phyloP scores from a whole-genome alignment of 2,329 filamentous ascomycete species.

The Colletotrichum camelliae region DNA sequence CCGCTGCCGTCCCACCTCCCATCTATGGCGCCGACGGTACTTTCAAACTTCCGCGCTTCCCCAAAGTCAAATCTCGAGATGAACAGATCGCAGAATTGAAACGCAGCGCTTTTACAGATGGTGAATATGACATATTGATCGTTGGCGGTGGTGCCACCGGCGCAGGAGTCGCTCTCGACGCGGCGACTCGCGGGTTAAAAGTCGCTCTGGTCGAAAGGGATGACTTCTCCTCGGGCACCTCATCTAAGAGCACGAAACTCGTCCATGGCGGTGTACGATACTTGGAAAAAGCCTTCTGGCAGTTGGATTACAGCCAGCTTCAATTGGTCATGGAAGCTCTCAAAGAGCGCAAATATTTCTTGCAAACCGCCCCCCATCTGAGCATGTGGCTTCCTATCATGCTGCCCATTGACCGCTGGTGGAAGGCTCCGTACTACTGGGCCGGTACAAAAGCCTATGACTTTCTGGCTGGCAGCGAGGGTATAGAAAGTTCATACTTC shows the following conservation, averaged over 20 bases:
- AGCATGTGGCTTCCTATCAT: conserved; percentile 79
- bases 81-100: conserved; percentile 70
- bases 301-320: conserved; percentile 77
- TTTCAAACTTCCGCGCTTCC: conserved; percentile 71
- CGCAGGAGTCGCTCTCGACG: conserved; percentile 74
- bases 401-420: conserved; percentile 77
- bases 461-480: conserved; percentile 82
- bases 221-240: conserved; percentile 76
- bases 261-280: conserved; percentile 80
- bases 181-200: conserved; percentile 72
- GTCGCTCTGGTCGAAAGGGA: conserved; percentile 76
- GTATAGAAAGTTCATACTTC: conserved; percentile 89
- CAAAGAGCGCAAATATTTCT: conserved; percentile 76
- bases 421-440: conserved; percentile 81
- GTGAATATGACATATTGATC: conserved; percentile 71
- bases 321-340: conserved; percentile 74
- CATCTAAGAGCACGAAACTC: conserved; percentile 78
- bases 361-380: conserved; percentile 76
- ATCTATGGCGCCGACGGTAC: conserved; percentile 72
- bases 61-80: conserved; percentile 63
- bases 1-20: conserved; percentile 72
- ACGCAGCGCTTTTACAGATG: conserved; percentile 44
- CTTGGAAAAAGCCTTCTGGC: conserved; percentile 78
- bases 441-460: conserved; percentile 83
- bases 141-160: conserved; percentile 77